Evolutionary conservation across 2,329 filamentous ascomycete genomes (phyloP).

Genomic region (Orbilia ellipsospora): DNA sequence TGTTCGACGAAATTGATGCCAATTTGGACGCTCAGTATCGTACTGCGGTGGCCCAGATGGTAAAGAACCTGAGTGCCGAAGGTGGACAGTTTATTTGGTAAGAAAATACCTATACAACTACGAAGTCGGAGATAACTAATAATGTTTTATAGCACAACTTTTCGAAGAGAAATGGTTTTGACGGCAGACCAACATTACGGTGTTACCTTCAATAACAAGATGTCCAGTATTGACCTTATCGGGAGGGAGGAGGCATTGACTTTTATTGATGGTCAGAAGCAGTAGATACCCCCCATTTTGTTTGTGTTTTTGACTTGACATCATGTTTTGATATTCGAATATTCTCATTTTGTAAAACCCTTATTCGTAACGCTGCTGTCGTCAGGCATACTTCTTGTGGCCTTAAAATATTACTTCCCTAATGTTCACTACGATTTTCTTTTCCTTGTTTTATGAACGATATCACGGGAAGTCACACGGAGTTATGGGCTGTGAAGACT

Average conservation of each 20-base stretch:
- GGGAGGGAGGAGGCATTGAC: constrained; percentile 85
- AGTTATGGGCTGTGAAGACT: constrained; percentile 54
- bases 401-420: constrained; percentile 1
- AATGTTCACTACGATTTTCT: constrained; percentile 29
- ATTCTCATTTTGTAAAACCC: neutral
- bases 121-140: neutral
- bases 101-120: neutral
- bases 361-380: neutral
- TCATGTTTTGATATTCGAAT: neutral
- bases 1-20: constrained; percentile 98
- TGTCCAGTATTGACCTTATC: constrained; percentile 91
- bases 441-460: constrained; percentile 50
- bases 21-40: constrained; percentile 97
- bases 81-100: constrained; percentile 80
- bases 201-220: constrained; percentile 92
- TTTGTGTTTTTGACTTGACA: neutral
- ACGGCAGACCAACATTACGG: constrained; percentile 98
- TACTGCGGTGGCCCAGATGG: constrained; percentile 89
- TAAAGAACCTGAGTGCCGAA: constrained; percentile 75
- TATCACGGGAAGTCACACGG: constrained; percentile 56
- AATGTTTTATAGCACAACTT: constrained; percentile 80
- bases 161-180: constrained; percentile 93
- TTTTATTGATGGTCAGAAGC: constrained; percentile 86
- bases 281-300: constrained; percentile 61
- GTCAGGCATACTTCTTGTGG: neutral